phyloP scores from a whole-genome alignment of 768 basidiomycete species.

The Leccinum sublutescens region DNA sequence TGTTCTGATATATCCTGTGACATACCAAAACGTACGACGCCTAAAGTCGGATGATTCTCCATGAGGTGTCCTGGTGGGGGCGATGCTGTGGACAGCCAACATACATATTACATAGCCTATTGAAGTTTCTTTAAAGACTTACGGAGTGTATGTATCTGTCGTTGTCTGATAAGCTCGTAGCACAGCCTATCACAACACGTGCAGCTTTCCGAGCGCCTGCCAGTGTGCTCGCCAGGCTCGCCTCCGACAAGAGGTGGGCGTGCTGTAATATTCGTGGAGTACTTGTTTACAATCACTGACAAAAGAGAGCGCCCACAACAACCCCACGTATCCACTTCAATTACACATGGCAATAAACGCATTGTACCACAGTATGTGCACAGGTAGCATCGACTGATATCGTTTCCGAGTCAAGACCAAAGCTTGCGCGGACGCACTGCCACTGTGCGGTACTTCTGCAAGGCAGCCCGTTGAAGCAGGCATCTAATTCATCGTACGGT shows the following conservation, averaged over 20 bases:
- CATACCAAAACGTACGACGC: too few relatives aligned
- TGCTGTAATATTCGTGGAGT: too few relatives aligned
- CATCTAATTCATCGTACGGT: background rate
- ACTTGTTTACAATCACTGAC: background rate
- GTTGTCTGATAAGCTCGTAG: background rate
- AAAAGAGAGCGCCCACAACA: background rate
- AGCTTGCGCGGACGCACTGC: background rate
- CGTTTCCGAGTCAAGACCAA: background rate
- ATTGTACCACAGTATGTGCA: too few relatives aligned
- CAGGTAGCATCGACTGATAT: too few relatives aligned
- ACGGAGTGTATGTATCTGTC: too few relatives aligned
- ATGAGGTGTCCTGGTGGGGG: background rate
- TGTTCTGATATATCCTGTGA: background rate
- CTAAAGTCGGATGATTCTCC: background rate
- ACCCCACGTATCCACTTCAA: background rate
- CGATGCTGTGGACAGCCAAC: too few relatives aligned
- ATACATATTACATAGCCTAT: background rate
- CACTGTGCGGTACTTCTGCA: background rate
- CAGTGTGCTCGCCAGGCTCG: background rate
- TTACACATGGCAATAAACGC: background rate
- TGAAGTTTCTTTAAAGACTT: too few relatives aligned
- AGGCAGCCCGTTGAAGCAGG: too few relatives aligned
- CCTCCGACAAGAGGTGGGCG: background rate
- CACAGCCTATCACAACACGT: background rate
- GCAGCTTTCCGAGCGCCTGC: background rate